Evolutionary conservation across 306 rosid genomes (phyloP).

Genomic region (Herpetospermum pedunculosum): DNA sequence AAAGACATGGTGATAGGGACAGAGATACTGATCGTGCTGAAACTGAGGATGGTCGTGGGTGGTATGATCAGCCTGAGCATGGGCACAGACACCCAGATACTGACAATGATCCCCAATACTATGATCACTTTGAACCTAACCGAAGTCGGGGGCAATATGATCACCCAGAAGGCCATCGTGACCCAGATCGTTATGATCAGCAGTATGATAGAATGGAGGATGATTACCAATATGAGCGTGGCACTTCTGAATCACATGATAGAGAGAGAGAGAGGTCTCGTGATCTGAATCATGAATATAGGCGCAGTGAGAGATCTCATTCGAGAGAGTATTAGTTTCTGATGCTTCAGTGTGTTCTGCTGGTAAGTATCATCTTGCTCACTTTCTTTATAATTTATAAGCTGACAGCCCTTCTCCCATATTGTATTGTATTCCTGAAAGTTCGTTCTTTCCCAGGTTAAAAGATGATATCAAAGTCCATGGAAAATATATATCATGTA

Average conservation of each 20-base stretch:
- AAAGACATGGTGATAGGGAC: constrained; percentile 43
- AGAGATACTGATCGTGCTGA: constrained; percentile 37
- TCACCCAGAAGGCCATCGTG: constrained; percentile 39
- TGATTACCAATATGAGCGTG: constrained; percentile 42
- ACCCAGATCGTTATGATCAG: constrained; percentile 44
- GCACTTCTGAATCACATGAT: constrained; percentile 53
- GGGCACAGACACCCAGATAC: constrained; percentile 53
- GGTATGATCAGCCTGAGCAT: constrained; percentile 59
- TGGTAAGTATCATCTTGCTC: not conserved
- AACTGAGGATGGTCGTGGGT: constrained; percentile 56
- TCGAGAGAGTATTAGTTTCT: constrained; percentile 45
- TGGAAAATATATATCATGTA: not conserved
- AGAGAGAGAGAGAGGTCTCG: constrained; percentile 59
- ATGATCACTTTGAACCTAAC: constrained; percentile 43
- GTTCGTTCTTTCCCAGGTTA: not conserved
- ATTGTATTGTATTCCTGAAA: not conserved
- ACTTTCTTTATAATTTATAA: not conserved
- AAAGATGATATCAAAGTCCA: not conserved
- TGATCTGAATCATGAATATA: constrained; percentile 50
- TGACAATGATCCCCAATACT: constrained; percentile 48
- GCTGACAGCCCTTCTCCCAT: not conserved
- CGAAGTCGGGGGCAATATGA: constrained; percentile 47
- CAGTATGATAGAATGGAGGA: constrained; percentile 52
- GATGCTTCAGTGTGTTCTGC: not conserved
- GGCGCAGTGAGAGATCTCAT: constrained; percentile 54